These are phyloP conservation scores for Geranomyces michiganensis DNA, from an alignment of 192 early-diverging fungal species.

Conservation along the genomic window DNA sequence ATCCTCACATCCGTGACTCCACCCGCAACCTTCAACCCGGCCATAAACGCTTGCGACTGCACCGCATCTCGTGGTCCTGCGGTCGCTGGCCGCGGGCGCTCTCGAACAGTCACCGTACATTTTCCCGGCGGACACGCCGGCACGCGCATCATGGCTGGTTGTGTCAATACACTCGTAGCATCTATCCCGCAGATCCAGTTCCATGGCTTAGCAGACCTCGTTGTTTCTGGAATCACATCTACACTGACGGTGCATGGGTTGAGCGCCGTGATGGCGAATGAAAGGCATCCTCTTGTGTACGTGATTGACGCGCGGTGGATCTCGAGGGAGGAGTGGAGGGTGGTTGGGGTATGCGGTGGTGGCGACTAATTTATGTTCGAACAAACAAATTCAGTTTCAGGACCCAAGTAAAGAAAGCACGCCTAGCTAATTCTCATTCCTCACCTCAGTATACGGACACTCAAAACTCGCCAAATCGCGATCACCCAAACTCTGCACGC, in stretches of 20 bases:
- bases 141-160: not conserved
- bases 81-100: not conserved
- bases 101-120: not conserved
- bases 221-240: not conserved
- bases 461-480: no score
- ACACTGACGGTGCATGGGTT: not conserved
- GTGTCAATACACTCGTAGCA: not conserved
- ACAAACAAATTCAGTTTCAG: no score
- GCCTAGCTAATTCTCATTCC: no score
- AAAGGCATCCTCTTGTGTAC: not conserved
- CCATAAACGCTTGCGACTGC: not conserved
- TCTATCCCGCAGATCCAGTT: not conserved
- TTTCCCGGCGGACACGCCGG: not conserved
- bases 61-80: not conserved
- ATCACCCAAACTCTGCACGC: no score
- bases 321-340: conserved; percentile 13
- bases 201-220: no score
- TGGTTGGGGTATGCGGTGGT: conserved; percentile 16
- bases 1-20: not conserved
- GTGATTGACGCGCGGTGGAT: conserved; percentile 5
- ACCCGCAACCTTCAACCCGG: not conserved
- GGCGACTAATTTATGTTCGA: conserved; percentile 8
- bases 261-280: not conserved
- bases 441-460: no score
- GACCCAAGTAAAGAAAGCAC: no score